Base-by-base conservation (phyloP, 2,329 filamentous ascomycete species). In the Aschersonia sp. region DNA sequence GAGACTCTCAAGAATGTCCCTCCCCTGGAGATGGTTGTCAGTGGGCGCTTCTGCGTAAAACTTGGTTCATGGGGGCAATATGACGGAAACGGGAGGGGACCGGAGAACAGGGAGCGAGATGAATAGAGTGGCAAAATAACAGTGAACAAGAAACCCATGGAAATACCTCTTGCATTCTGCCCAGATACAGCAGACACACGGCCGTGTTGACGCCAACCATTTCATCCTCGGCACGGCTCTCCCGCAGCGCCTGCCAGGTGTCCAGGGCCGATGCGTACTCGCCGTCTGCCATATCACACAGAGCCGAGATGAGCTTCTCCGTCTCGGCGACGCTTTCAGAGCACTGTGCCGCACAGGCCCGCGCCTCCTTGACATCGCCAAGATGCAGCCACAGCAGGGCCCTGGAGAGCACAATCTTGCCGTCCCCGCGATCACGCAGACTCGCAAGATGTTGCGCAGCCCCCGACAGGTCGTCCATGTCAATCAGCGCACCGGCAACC, bases 381-480 rank as follows among this genome's bases (percentile, higher is more conserved):
- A 94, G 69, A 41, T 86, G 77, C 42, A 95, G 67, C 72, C 81
- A 85, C 37, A 95, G 65, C 39, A 97, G 68, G 2, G 83, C 76
- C 51, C 70, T 72, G 5, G 75, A 68, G 10, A 72, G 62, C 4
- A 63, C 62, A 51, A 74, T 54, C 62, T 67, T 65, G 22, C 63
- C 59, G 55, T 67, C 57, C 22, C 63, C 57, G 3, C 59, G 55
- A 12, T 60, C 62, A 45, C 60, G 66, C 11, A 94, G 62, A 4
- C 72, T 78, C 22, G 70, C 69, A 2, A 98, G 67, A 56, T 94
- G 87, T 32, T 82, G 70, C 1, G 75, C 79, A 0, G 90, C 92
- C 5, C 85, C 87, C 2, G 84, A 79, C 0, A 94, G 61, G 59
- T 98, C 90, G 7, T 87, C 87, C 81, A 95, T 94, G 62, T 92